These are phyloP conservation scores for Oxytropis ochrocephala DNA, from an alignment of 306 rosid species.

Conservation along the genomic window DNA sequence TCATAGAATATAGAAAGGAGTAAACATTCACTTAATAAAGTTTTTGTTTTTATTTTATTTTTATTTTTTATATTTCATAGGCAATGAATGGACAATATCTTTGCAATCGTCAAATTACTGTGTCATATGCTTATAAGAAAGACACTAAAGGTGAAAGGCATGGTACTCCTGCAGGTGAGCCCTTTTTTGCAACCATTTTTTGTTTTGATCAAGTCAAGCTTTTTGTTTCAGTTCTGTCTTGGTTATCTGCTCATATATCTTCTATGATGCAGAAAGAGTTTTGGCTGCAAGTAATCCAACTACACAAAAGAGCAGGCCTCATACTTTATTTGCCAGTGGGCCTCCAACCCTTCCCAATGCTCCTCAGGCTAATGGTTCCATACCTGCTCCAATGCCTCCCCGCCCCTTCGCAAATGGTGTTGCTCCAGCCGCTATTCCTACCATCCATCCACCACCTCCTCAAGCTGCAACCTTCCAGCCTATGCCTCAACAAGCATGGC, in stretches of 20 bases:
- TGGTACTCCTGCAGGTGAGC: conserved; percentile 93
- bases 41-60: neutral
- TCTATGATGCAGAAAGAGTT: conserved; percentile 69
- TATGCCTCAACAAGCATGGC: conserved; percentile 77
- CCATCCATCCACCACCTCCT: conserved; percentile 78
- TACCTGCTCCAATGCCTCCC: conserved; percentile 58
- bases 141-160: conserved; percentile 99
- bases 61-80: conserved; percentile 28
- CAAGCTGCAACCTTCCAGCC: conserved; percentile 65
- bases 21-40: neutral
- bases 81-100: conserved; percentile 98
- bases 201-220: neutral
- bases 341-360: conserved; percentile 75
- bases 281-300: conserved; percentile 93
- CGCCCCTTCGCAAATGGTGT: conserved; percentile 83
- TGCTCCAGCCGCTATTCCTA: conserved; percentile 46
- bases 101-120: conserved; percentile 97
- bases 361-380: conserved; percentile 55
- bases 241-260: neutral
- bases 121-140: conserved; percentile 95
- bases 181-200: neutral
- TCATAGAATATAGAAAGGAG: neutral
- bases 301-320: conserved; percentile 88
- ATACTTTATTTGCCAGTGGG: conserved; percentile 87
- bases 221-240: neutral